Percentiles rank a stretch among this genome's conserved stretches.
Conservation (phyloP, 108 stramenopile genomes). For the Chaetoceros tenuissimus region DNA sequence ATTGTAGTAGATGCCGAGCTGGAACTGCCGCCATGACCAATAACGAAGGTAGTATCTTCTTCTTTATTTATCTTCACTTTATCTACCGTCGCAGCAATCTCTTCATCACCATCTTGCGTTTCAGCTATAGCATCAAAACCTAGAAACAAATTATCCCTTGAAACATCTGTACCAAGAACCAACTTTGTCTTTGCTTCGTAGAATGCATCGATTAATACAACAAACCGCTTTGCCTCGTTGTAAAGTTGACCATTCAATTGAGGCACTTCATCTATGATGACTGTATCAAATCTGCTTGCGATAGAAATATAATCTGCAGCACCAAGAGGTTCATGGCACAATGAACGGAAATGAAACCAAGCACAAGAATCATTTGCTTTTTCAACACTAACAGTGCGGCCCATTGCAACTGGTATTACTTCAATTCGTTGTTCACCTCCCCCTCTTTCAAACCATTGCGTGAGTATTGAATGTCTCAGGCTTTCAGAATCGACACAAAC, state of each 20-base stretch:
- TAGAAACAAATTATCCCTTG: conserved; percentile 26
- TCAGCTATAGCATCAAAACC: conserved; percentile 26
- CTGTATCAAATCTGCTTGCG: conserved; percentile 3
- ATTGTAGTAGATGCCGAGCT: conserved; percentile 32
- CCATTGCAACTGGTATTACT: conserved; percentile 21
- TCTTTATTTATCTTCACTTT: no score
- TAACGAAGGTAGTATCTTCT: conserved; percentile 11
- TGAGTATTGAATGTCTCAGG: no score
- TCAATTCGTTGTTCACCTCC: conserved; percentile 4
- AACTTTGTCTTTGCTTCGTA: conserved; percentile 39
- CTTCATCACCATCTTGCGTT: conserved; percentile 36
- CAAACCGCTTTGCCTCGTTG: conserved; percentile 45
- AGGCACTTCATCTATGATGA: conserved; percentile 21
- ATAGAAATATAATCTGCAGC: conserved; percentile 23
- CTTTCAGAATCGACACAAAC: neutral
- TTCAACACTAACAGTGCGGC: conserved; percentile 11
- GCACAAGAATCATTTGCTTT: conserved; percentile 15
- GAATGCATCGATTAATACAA: conserved; percentile 49
- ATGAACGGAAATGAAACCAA: conserved; percentile 17
- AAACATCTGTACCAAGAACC: conserved; percentile 17
- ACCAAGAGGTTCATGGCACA: conserved; percentile 23
- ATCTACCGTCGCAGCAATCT: conserved; percentile 14
- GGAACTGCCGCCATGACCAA: conserved; percentile 35
- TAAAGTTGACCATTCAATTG: conserved; percentile 13
- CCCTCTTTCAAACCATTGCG: conserved; percentile 1